These are phyloP conservation scores for Agapanthus africanus DNA, from an alignment of 106 monocot genomes.

Conservation along the genomic window DNA sequence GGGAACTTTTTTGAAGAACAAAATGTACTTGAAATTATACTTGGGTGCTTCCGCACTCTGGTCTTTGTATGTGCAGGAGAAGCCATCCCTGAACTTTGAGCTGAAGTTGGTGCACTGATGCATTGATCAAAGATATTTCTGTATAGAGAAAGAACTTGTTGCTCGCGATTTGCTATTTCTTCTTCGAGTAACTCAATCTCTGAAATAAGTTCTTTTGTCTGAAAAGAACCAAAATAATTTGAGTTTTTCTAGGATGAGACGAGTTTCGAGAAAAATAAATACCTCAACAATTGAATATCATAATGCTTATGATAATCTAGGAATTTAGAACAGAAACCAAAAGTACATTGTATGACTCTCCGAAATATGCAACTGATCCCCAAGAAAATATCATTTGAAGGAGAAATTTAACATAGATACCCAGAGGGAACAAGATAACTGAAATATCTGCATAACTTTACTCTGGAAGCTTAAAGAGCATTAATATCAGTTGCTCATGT, in stretches of 20 bases:
- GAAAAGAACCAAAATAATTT: conserved; percentile 9
- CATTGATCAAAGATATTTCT: conserved; percentile 77
- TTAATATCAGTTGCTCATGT: too few species aligned
- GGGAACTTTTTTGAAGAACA: conserved; percentile 81
- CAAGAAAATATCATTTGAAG: not conserved
- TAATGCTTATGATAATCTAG: not conserved
- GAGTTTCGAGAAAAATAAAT: not conserved
- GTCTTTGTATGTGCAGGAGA: conserved; percentile 62
- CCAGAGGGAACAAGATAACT: too few species aligned
- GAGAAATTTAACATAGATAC: not conserved
- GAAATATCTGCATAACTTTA: too few species aligned
- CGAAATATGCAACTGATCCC: not conserved
- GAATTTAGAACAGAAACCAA: not conserved
- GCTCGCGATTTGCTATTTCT: conserved; percentile 72
- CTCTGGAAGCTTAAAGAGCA: too few species aligned
- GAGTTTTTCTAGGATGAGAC: too few species aligned
- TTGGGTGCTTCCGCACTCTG: conserved; percentile 42
- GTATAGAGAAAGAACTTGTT: conserved; percentile 71
- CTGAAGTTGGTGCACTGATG: conserved; percentile 37
- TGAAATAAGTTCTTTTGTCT: conserved; percentile 68
- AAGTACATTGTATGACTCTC: not conserved
- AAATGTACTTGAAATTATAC: conserved; percentile 68
- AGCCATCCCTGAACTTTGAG: conserved; percentile 45
- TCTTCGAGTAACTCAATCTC: conserved; percentile 76
- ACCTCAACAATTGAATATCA: not conserved